Evolutionary conservation across 78 protist species (phyloP).

Genomic region (Planoprotostelium fungivorum): DNA sequence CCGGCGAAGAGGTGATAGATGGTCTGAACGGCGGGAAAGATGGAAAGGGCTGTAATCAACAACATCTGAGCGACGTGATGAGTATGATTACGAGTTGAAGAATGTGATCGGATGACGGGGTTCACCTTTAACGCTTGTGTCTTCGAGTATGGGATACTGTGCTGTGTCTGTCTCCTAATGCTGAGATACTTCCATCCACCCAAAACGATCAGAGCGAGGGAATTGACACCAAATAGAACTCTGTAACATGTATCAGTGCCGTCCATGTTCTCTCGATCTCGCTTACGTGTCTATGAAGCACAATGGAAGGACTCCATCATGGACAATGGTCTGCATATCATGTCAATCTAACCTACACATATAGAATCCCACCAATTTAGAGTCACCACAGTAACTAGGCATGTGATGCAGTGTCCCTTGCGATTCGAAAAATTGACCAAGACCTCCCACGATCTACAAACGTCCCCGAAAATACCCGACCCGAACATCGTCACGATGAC

Average conservation of each 20-base stretch:
- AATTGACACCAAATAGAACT: neutral
- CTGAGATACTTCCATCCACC: neutral
- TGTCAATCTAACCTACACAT: neutral
- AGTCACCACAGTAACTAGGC: neutral
- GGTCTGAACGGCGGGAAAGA: neutral
- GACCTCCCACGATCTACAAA: no score
- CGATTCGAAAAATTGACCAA: no score
- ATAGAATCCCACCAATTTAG: neutral
- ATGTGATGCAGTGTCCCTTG: no score
- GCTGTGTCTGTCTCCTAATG: neutral
- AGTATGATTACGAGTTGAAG: neutral
- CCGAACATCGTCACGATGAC: no score
- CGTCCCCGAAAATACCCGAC: no score
- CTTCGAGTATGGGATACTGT: neutral
- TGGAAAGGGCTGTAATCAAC: neutral
- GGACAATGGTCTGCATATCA: neutral
- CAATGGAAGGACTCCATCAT: neutral
- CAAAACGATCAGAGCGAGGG: neutral
- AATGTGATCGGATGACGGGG: no score
- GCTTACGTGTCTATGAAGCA: neutral
- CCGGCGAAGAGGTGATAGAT: neutral
- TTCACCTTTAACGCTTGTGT: neutral
- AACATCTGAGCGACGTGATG: neutral
- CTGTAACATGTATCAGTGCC: neutral
- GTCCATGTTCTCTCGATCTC: neutral